Percentiles rank a stretch among this genome's conserved stretches.
Conservation (phyloP, 2,329 filamentous ascomycete species). For the Pseudogymnoascus sp. region DNA sequence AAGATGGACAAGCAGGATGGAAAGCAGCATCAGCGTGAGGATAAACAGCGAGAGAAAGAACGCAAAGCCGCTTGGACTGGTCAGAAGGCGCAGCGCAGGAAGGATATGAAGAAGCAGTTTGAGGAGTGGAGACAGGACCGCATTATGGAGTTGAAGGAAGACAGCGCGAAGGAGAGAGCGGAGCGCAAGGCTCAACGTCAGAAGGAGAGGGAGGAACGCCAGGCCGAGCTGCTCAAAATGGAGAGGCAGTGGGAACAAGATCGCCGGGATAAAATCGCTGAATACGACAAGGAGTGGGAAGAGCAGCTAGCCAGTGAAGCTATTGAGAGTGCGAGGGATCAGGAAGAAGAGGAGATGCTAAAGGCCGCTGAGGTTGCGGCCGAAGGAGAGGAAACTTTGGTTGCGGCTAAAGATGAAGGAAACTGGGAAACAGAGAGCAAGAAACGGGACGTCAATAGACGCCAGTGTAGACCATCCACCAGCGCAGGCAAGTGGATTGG, state of each 20-base stretch:
- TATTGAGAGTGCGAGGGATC: neutral
- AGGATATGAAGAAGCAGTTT: neutral
- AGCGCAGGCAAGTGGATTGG: neutral
- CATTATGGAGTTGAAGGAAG: neutral
- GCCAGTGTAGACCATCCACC: neutral
- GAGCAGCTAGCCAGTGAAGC: neutral
- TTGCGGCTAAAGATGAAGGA: neutral
- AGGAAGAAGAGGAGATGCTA: neutral
- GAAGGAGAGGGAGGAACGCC: neutral
- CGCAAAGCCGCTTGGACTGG: neutral
- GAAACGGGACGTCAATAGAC: neutral
- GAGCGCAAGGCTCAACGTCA: neutral
- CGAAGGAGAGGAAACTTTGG: neutral
- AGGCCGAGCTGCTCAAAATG: neutral
- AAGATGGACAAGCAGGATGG: neutral
- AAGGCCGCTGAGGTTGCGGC: neutral
- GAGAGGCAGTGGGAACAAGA: slow-evolving; percentile 4
- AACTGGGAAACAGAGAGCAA: neutral
- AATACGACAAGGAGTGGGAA: neutral
- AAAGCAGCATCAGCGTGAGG: neutral
- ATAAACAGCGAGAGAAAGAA: neutral
- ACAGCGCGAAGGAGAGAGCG: neutral
- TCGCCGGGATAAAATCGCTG: neutral
- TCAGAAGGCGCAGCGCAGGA: neutral
- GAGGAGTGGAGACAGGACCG: neutral